Base-by-base conservation (phyloP, 106 monocot species). In the Allium fistulosum region DNA sequence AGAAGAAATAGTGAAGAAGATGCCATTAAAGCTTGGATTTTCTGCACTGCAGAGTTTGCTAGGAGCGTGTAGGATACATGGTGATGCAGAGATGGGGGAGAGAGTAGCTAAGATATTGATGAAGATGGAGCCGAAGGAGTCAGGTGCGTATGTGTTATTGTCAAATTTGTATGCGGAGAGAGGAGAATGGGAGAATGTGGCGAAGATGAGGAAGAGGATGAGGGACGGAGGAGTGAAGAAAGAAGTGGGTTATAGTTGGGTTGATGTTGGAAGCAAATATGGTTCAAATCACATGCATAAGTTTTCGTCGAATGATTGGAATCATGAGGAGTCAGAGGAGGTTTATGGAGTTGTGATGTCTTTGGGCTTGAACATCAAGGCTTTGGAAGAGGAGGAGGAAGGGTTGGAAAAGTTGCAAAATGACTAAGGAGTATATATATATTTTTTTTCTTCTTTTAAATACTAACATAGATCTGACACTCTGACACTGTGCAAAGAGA, bases 211-310 rank as follows among this genome's bases (percentile, higher is more conserved):
- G 75, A 89, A 68, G 72, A 59, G 73, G 62, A 97, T 97, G 97
- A 84, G 84, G 61, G 80, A 77, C 2, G 82, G 70, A 26, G 89
- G 87, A 46, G 86, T 97, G 65, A 92, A 73, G 75, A 90, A 97
- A 69, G 97, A 92, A 45, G 76, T 90, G 9, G 92, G 87, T 2
- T 97, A 87, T 49, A 97, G 97, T 75, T 97, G 97, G 97, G 92
- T 92, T n/a, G 97, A 92, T 68, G 69, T 49, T 1, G 84, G 83
- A 27, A 61, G 65, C 12, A 74, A 9, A 9, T 12, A 49, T 10
- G 13, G 26, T 26, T 61, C 60, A 17, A 16, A 48, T 4, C 65
- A 65, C 7, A 17, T 87, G 89, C 77, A 90, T 58, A 80, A 84
- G 58, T 96, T 96, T 57, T 84, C 97, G 8, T 97, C 92, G 2